Percentiles rank a stretch among this genome's conserved stretches.
Conservation (phyloP, 73 alveolate genomes). For the Breviolum minutum region DNA sequence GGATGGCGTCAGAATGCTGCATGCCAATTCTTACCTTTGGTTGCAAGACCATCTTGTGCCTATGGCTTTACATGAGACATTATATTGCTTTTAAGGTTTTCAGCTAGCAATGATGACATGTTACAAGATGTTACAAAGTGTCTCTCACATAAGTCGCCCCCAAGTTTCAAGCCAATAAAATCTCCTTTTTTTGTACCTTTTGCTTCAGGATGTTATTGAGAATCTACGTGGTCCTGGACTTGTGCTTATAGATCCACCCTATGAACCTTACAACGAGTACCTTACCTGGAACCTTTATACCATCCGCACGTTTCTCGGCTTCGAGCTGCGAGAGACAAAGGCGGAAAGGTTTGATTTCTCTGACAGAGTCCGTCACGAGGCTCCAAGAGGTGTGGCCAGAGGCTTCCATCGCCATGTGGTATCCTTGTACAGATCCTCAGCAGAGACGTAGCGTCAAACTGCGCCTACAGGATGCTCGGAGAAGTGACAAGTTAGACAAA, state of each 20-base stretch:
- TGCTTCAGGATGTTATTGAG: neutral
- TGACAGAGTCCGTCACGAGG: neutral
- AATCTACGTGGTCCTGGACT: conserved; percentile 11
- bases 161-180: too few relatives aligned
- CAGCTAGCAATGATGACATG: too few relatives aligned
- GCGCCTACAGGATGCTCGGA: neutral
- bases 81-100: neutral
- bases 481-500: neutral
- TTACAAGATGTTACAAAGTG: too few relatives aligned
- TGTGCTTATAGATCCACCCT: conserved; percentile 75
- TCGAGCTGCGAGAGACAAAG: neutral
- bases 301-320: neutral
- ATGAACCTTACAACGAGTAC: conserved; percentile 83
- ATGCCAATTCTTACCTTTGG: conserved; percentile 27
- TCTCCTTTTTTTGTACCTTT: too few relatives aligned
- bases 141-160: too few relatives aligned
- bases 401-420: conserved; percentile 34
- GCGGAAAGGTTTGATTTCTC: neutral
- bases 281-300: conserved; percentile 33
- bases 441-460: conserved; percentile 7
- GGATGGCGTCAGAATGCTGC: neutral
- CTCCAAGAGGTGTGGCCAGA: conserved; percentile 35
- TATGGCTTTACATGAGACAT: neutral
- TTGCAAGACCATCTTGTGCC: conserved; percentile 3
- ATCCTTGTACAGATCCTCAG: conserved; percentile 10